These are phyloP conservation scores for Pelargonium nanum DNA, from an alignment of 345 rosid genomes.

Conservation along the genomic window DNA sequence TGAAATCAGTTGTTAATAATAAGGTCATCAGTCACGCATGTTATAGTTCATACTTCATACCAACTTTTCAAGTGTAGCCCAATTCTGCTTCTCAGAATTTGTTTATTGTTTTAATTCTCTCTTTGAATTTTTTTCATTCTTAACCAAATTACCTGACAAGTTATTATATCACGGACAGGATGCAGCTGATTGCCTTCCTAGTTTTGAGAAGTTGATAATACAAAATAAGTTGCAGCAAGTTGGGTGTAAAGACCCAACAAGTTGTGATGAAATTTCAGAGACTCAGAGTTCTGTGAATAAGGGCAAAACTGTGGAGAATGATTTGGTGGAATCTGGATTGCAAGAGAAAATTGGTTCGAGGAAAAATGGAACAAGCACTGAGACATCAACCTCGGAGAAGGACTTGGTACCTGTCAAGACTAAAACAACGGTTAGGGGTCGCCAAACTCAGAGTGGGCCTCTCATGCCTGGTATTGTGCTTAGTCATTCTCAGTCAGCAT, in stretches of 20 bases:
- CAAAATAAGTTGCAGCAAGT: conserved; percentile 22
- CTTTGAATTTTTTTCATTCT: neutral
- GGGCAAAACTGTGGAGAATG: conserved; percentile 43
- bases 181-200: conserved; percentile 13
- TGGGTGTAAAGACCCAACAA: conserved; percentile 23
- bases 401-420: conserved; percentile 31
- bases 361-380: conserved; percentile 38
- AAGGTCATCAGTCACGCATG: conserved; percentile 28
- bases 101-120: too few species aligned
- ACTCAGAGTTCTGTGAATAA: conserved; percentile 32
- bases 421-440: conserved; percentile 38
- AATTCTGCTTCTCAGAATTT: neutral
- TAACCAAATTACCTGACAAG: neutral
- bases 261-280: conserved; percentile 21
- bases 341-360: conserved; percentile 28
- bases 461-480: conserved; percentile 50
- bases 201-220: conserved; percentile 22
- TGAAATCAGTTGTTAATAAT: conserved; percentile 24
- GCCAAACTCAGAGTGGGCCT: conserved; percentile 88
- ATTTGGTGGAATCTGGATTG: conserved; percentile 24
- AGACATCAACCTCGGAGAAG: conserved; percentile 45
- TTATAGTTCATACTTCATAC: neutral
- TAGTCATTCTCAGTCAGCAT: conserved; percentile 30
- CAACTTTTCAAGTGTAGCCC: neutral
- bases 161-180: conserved; percentile 16